Evolutionary conservation across 352 stramenopile species (phyloP).

Genomic region (Halophytophthora batemanensis): DNA sequence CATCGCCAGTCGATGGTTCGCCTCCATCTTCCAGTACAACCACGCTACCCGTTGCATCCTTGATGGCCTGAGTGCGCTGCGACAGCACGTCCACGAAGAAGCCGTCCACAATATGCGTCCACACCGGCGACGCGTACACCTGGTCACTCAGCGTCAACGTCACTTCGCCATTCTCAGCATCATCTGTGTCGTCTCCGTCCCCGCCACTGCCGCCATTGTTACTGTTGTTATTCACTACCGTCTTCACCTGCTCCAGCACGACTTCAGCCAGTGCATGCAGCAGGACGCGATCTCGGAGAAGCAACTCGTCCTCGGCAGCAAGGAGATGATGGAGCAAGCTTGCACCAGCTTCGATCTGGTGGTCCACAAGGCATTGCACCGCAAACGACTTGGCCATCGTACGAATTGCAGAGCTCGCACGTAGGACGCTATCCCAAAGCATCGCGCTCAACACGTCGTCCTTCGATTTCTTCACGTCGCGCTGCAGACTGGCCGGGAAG

Average conservation of each 20-base stretch:
- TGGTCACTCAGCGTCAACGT: slow-evolving; percentile 38
- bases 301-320: slow-evolving; percentile 54
- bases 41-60: slow-evolving; percentile 24
- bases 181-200: slow-evolving; percentile 8
- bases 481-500: slow-evolving; percentile 33
- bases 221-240: slow-evolving; percentile 24
- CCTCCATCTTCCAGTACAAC: slow-evolving; percentile 33
- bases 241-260: slow-evolving; percentile 49
- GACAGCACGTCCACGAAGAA: slow-evolving; percentile 57
- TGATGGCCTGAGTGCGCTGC: slow-evolving; percentile 26
- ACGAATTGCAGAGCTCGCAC: slow-evolving; percentile 68
- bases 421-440: slow-evolving; percentile 74
- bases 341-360: slow-evolving; percentile 48
- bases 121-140: slow-evolving; percentile 41
- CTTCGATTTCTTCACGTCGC: slow-evolving; percentile 40
- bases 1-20: slow-evolving; percentile 23
- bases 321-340: slow-evolving; percentile 58
- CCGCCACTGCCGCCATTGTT: slow-evolving; percentile 10
- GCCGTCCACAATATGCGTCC: slow-evolving; percentile 54
- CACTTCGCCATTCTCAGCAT: slow-evolving; percentile 34
- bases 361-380: slow-evolving; percentile 64
- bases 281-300: slow-evolving; percentile 72
- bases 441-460: slow-evolving; percentile 41
- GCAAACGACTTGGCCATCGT: slow-evolving; percentile 63
- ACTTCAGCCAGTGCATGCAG: slow-evolving; percentile 68